These are phyloP conservation scores for Phialophora chinensis DNA, from an alignment of 2,329 filamentous ascomycete species.

Conservation along the genomic window DNA sequence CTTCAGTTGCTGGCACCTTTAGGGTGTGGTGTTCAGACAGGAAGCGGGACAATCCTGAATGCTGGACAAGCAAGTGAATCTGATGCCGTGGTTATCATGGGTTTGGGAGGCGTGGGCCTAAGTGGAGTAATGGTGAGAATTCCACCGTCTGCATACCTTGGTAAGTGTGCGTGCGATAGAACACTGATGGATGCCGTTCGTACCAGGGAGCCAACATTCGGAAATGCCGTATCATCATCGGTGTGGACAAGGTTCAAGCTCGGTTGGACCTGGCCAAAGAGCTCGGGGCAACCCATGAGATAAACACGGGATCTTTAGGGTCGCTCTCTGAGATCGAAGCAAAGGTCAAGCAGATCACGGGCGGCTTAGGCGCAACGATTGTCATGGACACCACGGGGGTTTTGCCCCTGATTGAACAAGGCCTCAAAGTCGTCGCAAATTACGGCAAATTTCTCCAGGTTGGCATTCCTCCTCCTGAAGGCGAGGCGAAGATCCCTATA, in stretches of 20 bases:
- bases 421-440: slow-evolving; percentile 40
- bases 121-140: slow-evolving; percentile 51
- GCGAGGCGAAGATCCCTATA: too few species aligned
- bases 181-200: too few species aligned
- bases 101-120: slow-evolving; percentile 54
- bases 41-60: slow-evolving; percentile 46
- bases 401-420: slow-evolving; percentile 32
- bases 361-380: slow-evolving; percentile 28
- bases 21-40: slow-evolving; percentile 42
- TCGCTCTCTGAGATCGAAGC: slow-evolving; percentile 24
- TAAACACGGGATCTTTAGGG: slow-evolving; percentile 37
- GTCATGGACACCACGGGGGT: slow-evolving; percentile 38
- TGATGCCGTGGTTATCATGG: slow-evolving; percentile 52
- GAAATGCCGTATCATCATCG: slow-evolving; percentile 48
- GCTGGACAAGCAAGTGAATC: slow-evolving; percentile 46
- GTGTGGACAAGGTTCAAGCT: slow-evolving; percentile 47
- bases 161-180: too few species aligned
- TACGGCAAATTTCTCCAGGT: slow-evolving; percentile 59
- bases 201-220: slow-evolving; percentile 49
- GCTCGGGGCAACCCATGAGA: slow-evolving; percentile 49
- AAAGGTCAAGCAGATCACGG: slow-evolving; percentile 14
- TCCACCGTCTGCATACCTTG: too few species aligned
- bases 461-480: slow-evolving; percentile 49
- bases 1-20: background rate
- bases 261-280: slow-evolving; percentile 48